These are phyloP conservation scores for Solanum sitiens DNA, from an alignment of 257 asterid genomes.

Conservation along the genomic window DNA sequence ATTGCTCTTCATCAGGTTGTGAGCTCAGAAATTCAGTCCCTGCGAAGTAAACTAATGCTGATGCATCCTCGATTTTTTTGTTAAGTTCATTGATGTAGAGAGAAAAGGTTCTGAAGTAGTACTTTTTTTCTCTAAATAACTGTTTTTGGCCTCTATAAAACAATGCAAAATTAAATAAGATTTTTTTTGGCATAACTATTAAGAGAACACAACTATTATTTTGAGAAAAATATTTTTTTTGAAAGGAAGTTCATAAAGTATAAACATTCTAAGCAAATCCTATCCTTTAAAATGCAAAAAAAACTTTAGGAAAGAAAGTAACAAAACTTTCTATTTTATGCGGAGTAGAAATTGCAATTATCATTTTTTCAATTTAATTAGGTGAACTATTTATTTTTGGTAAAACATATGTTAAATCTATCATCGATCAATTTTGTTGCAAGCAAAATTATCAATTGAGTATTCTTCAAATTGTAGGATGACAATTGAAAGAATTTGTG, in stretches of 20 bases:
- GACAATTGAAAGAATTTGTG: background rate
- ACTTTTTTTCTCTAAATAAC: too few species aligned
- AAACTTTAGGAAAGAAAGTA: background rate
- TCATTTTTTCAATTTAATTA: background rate
- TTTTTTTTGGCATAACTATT: too few species aligned
- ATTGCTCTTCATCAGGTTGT: slow-evolving; percentile 72
- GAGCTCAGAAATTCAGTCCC: slow-evolving; percentile 61
- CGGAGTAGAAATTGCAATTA: background rate
- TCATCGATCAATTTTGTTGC: background rate
- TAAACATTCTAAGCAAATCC: background rate
- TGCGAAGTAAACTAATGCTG: slow-evolving; percentile 57
- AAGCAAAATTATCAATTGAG: background rate
- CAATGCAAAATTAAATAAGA: too few species aligned
- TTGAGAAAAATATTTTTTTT: too few species aligned
- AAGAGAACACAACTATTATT: too few species aligned
- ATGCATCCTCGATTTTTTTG: slow-evolving; percentile 70
- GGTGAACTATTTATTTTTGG: background rate
- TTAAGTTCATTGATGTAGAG: slow-evolving; percentile 55
- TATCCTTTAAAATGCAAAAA: background rate
- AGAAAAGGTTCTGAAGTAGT: slow-evolving; percentile 20
- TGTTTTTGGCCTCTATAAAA: too few species aligned
- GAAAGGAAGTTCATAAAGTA: background rate
- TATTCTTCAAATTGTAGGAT: background rate
- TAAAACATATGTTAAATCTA: background rate
- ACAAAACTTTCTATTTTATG: background rate